Evolutionary conservation across 139 green algal genomes (phyloP).

Genomic region (Tetradesmus lagerheimii): DNA sequence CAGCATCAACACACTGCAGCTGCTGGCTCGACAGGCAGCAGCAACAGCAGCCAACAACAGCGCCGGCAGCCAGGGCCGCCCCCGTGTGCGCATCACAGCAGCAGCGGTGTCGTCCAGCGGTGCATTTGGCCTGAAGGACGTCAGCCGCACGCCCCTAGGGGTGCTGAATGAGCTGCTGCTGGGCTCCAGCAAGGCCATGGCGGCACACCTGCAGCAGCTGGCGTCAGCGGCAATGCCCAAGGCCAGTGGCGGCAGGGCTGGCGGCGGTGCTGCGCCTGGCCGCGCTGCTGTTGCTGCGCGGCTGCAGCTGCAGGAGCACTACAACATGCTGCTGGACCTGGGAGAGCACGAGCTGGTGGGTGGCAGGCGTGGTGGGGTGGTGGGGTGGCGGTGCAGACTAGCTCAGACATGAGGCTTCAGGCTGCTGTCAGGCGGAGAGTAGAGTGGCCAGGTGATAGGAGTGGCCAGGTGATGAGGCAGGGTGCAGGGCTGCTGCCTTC

Average conservation of each 20-base stretch:
- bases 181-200: neutral
- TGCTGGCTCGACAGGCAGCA: conserved; percentile 60
- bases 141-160: conserved; percentile 70
- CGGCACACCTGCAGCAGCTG: conserved; percentile 18
- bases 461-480: no score
- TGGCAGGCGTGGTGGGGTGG: neutral
- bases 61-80: conserved; percentile 13
- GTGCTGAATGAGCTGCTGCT: conserved; percentile 79
- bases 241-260: neutral
- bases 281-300: neutral
- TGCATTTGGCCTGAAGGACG: conserved; percentile 84
- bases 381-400: neutral
- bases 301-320: conserved; percentile 54
- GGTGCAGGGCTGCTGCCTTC: no score
- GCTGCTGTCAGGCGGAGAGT: no score
- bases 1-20: conserved; percentile 97
- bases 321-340: conserved; percentile 74
- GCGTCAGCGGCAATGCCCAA: conserved; percentile 18
- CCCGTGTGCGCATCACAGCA: conserved; percentile 3
- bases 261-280: neutral
- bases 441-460: no score
- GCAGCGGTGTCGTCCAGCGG: conserved; percentile 6
- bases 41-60: neutral
- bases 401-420: no score
- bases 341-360: conserved; percentile 86